A percentile compares a stretch with the other conserved stretches of the same genome.
Evolutionary conservation across 2,329 filamentous ascomycete genomes (phyloP).

Genomic region (Monilinia polystroma): DNA sequence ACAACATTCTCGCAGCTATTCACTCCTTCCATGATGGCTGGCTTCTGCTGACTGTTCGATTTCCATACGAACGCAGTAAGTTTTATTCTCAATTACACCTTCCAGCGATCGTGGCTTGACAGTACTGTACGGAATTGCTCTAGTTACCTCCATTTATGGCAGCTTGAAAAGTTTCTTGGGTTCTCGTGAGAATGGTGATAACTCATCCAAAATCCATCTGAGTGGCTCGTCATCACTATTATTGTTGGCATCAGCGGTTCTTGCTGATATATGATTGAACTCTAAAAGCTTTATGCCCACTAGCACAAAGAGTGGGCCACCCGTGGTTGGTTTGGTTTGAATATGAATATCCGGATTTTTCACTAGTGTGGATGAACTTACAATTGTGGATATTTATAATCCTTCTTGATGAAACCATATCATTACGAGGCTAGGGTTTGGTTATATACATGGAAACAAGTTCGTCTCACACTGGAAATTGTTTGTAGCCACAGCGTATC

Average conservation of each 20-base stretch:
- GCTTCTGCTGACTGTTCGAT: neutral
- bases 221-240: neutral
- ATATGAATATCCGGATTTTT: neutral
- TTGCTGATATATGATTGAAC: too few species aligned
- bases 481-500: neutral
- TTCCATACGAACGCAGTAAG: neutral
- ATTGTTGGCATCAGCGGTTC: neutral
- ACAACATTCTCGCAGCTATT: neutral
- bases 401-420: neutral
- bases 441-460: neutral
- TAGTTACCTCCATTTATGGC: neutral
- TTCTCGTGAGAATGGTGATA: neutral
- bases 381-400: neutral
- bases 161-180: too few species aligned
- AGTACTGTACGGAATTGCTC: too few species aligned
- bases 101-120: neutral
- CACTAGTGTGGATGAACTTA: neutral
- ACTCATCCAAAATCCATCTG: neutral
- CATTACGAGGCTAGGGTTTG: neutral
- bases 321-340: neutral
- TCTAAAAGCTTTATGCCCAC: accelerated
- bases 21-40: neutral
- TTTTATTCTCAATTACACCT: neutral
- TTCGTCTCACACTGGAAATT: neutral
- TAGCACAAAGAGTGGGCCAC: too few species aligned